These are phyloP conservation scores for Trichomonas tenax DNA, from an alignment of 208 protist genomes.

Conservation along the genomic window DNA sequence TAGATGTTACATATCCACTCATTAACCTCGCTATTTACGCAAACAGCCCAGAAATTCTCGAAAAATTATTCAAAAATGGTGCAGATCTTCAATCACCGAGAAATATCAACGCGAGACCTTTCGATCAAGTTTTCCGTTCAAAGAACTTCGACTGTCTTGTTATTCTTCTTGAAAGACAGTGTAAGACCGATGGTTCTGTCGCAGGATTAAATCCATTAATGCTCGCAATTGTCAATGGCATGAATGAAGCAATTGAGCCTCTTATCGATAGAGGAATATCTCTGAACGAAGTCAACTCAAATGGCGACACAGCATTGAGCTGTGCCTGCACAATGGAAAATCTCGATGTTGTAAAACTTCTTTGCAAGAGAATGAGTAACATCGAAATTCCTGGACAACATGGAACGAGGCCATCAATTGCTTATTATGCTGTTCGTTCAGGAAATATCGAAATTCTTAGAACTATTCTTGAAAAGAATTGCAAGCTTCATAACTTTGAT, in stretches of 20 bases:
- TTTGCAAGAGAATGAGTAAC: not conserved
- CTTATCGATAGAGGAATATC: not conserved
- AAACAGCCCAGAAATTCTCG: not conserved
- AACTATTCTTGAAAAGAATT: not conserved
- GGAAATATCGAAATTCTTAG: not conserved
- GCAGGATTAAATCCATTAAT: not conserved
- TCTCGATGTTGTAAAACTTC: not conserved
- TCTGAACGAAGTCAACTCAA: not conserved
- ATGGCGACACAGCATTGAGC: not conserved
- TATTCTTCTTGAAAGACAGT: not conserved
- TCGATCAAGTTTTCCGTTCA: not conserved
- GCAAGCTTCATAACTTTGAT: not conserved
- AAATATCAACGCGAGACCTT: not conserved
- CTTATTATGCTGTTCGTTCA: not conserved
- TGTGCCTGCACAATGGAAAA: not conserved
- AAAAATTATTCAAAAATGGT: not conserved
- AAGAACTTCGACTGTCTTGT: not conserved
- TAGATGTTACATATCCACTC: not conserved
- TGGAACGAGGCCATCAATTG: not conserved
- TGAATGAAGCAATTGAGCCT: not conserved
- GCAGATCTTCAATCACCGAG: not conserved
- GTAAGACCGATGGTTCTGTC: not conserved
- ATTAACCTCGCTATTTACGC: not conserved
- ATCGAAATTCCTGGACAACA: not conserved
- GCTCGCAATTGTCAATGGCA: not conserved